Conservation (phyloP, 2,329 filamentous ascomycete genomes). For the Colletotrichum sp. region DNA sequence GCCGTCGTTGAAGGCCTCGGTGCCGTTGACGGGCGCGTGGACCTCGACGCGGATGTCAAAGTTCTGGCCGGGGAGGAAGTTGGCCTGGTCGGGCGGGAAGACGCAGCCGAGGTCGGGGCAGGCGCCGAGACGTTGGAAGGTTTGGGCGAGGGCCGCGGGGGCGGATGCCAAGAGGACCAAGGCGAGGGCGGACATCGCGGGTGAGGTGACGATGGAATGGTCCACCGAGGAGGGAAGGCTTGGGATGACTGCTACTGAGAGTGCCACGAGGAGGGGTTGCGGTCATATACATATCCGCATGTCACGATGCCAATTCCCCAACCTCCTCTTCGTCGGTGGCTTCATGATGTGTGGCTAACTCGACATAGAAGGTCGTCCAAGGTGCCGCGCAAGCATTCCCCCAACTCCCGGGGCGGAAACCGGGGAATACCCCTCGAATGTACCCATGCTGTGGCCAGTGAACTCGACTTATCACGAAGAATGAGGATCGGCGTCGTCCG, state of each 20-base stretch:
- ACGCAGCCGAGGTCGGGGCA: constrained; percentile 66
- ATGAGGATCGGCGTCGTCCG: constrained; percentile 1
- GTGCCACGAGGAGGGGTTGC: not conserved
- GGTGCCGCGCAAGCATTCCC: not conserved
- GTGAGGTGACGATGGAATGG: not conserved
- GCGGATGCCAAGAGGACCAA: constrained; percentile 36
- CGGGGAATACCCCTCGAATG: not conserved
- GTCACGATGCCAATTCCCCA: not conserved
- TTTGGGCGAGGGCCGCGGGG: constrained; percentile 55
- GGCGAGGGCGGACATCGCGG: constrained; percentile 37
- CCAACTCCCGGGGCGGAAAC: not conserved
- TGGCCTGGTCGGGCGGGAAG: constrained; percentile 68
- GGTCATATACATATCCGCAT: not conserved
- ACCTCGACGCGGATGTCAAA: constrained; percentile 86
- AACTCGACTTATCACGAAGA: not conserved
- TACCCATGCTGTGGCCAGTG: not conserved
- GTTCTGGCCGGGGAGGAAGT: constrained; percentile 83
- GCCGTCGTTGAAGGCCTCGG: constrained; percentile 71
- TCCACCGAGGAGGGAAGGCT: not conserved
- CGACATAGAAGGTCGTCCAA: constrained; percentile 5
- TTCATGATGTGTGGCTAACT: not conserved
- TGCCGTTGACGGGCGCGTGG: constrained; percentile 81
- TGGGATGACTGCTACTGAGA: not conserved
- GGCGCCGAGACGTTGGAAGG: constrained; percentile 63
- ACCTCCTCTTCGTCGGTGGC: too few relatives aligned